Evolutionary conservation across 2,329 filamentous ascomycete genomes (phyloP).

Genomic region (Neonectria hederae): DNA sequence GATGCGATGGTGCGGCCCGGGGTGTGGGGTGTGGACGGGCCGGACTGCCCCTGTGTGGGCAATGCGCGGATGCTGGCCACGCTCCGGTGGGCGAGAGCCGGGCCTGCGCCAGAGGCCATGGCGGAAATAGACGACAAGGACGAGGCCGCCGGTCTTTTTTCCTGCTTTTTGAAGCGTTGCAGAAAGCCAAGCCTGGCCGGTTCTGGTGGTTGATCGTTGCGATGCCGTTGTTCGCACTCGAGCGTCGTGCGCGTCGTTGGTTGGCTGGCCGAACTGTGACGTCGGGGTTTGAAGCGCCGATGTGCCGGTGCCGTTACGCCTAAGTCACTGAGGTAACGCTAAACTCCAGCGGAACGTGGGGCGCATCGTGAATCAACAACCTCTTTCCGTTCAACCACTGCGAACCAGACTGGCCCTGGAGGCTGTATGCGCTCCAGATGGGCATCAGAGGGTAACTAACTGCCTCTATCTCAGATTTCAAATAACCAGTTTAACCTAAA

Average conservation of each 20-base stretch:
- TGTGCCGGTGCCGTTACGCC: conserved; percentile 31
- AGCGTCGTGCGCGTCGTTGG: conserved; percentile 34
- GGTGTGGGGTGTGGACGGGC: conserved; percentile 66
- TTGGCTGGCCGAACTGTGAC: conserved; percentile 30
- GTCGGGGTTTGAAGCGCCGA: conserved; percentile 43
- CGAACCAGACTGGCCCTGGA: conserved; percentile 16
- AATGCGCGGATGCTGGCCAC: conserved; percentile 65
- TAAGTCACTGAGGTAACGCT: conserved; percentile 40
- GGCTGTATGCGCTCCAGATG: conserved; percentile 53
- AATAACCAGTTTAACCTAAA: conserved; percentile 11
- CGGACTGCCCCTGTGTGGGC: conserved; percentile 46
- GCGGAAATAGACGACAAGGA: conserved; percentile 1
- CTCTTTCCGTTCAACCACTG: conserved; percentile 25
- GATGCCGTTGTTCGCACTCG: conserved; percentile 26
- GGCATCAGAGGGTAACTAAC: conserved; percentile 74
- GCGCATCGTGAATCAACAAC: conserved; percentile 31
- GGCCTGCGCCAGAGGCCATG: conserved; percentile 57
- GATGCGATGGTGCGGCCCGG: conserved; percentile 65
- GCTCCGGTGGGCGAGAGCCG: conserved; percentile 64
- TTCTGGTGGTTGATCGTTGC: conserved; percentile 21
- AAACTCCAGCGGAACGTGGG: conserved; percentile 45
- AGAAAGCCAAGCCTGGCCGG: conserved; percentile 17
- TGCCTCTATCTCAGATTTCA: background rate
- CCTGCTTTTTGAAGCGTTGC: conserved; percentile 3
- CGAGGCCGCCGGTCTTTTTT: background rate